phyloP scores from a whole-genome alignment of 2,329 filamentous ascomycete species.

The Fusarium xylarioides region DNA sequence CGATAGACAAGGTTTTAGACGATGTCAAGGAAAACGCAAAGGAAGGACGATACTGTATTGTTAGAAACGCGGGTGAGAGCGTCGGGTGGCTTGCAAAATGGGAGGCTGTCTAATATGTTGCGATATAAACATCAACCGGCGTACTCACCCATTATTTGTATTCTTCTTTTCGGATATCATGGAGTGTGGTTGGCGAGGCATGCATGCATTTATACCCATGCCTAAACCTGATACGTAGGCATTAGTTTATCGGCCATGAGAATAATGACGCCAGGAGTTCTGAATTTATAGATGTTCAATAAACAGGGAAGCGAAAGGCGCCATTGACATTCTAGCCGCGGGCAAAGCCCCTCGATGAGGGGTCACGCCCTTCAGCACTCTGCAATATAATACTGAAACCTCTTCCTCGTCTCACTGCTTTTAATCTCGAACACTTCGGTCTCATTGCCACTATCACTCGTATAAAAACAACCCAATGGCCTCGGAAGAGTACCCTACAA shows the following conservation, averaged over 20 bases:
- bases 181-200: background rate
- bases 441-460: background rate
- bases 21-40: slow-evolving; percentile 44
- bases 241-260: background rate
- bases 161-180: background rate
- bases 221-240: background rate
- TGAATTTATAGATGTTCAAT: background rate
- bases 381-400: background rate
- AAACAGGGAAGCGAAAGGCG: slow-evolving; percentile 38
- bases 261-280: slow-evolving; percentile 6
- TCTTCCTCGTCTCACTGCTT: background rate
- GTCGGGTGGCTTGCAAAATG: slow-evolving; percentile 82
- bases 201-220: background rate
- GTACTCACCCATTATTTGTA: background rate
- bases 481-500: slow-evolving; percentile 43
- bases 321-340: slow-evolving; percentile 38
- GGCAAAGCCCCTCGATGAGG: slow-evolving; percentile 11
- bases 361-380: background rate
- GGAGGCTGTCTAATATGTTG: slow-evolving; percentile 66
- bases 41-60: slow-evolving; percentile 74
- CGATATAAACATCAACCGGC: background rate
- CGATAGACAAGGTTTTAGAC: slow-evolving; percentile 64
- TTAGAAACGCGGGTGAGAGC: slow-evolving; percentile 81
- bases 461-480: slow-evolving; percentile 21
- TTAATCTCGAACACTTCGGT: background rate